Evolutionary conservation across 1,284 basidiomycete genomes (phyloP).

Genomic region (Rhizoctonia solani): DNA sequence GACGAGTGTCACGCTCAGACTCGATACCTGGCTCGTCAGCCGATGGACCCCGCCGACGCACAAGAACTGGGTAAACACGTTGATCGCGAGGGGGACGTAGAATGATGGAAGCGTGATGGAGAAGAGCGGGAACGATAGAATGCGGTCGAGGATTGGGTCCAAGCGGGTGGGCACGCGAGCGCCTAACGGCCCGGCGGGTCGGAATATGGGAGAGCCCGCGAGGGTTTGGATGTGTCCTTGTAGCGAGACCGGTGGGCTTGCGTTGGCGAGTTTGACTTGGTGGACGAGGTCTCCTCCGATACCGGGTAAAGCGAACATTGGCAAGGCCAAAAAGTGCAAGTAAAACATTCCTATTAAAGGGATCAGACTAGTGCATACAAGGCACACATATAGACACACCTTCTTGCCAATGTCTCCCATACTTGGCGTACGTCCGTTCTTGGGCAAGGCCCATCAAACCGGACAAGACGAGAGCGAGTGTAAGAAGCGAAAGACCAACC

Average conservation of each 20-base stretch:
- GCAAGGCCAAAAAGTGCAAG: slow-evolving; percentile 73
- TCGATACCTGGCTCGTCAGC: slow-evolving; percentile 76
- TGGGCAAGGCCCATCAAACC: slow-evolving; percentile 86
- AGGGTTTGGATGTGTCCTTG: slow-evolving; percentile 5
- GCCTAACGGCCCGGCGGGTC: slow-evolving; percentile 7
- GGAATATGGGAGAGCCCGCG: slow-evolving; percentile 7
- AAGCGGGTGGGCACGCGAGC: not conserved
- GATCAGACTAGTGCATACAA: not conserved
- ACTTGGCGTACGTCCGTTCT: slow-evolving; percentile 75
- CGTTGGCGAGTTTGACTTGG: slow-evolving; percentile 49
- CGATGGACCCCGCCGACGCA: slow-evolving; percentile 92
- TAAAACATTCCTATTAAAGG: slow-evolving; percentile 68
- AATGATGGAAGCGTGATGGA: slow-evolving; percentile 60
- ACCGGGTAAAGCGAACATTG: slow-evolving; percentile 61
- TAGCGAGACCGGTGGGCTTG: slow-evolving; percentile 46
- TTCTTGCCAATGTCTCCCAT: slow-evolving; percentile 80
- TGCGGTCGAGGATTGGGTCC: slow-evolving; percentile 5
- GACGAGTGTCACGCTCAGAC: slow-evolving; percentile 84
- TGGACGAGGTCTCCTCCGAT: slow-evolving; percentile 55
- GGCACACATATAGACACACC: slow-evolving; percentile 46
- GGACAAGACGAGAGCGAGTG: slow-evolving; percentile 76
- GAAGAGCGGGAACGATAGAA: slow-evolving; percentile 42
- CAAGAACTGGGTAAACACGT: slow-evolving; percentile 83
- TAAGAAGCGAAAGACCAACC: slow-evolving; percentile 73
- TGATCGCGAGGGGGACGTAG: slow-evolving; percentile 69